Percentiles rank a stretch among this genome's conserved stretches.
Conservation (phyloP, 768 basidiomycete species). For the Nidularia pulvinata region DNA sequence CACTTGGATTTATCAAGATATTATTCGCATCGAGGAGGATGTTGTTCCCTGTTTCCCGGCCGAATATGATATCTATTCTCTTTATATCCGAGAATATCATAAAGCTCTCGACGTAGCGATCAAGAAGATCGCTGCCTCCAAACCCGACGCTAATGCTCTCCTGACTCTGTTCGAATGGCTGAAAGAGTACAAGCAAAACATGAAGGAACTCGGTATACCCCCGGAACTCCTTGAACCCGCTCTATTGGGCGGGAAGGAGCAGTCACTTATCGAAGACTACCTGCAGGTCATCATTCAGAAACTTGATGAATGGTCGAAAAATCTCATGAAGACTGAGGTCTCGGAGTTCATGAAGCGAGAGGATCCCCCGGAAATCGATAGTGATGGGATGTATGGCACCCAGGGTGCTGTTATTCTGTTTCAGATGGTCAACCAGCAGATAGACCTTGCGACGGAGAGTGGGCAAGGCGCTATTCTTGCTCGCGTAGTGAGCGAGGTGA, state of each 20-base stretch:
- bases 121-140: slow-evolving; percentile 65
- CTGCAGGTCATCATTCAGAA: slow-evolving; percentile 91
- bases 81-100: slow-evolving; percentile 90
- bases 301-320: slow-evolving; percentile 95
- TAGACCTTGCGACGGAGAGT: slow-evolving; percentile 94
- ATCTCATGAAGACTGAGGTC: slow-evolving; percentile 91
- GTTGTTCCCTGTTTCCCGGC: slow-evolving; percentile 91
- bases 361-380: slow-evolving; percentile 87
- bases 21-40: slow-evolving; percentile 90
- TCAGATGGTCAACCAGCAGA: slow-evolving; percentile 98
- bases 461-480: slow-evolving; percentile 94
- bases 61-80: slow-evolving; percentile 87
- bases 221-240: slow-evolving; percentile 85
- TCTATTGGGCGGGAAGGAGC: slow-evolving; percentile 94
- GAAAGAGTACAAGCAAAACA: slow-evolving; percentile 93
- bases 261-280: slow-evolving; percentile 93
- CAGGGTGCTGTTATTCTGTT: slow-evolving; percentile 95
- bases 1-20: slow-evolving; percentile 93
- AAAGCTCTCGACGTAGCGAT: slow-evolving; percentile 76
- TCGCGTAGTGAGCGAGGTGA: slow-evolving; percentile 85
- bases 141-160: slow-evolving; percentile 87
- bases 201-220: slow-evolving; percentile 91
- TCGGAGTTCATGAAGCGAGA: slow-evolving; percentile 81
- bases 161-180: slow-evolving; percentile 91
- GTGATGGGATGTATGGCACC: slow-evolving; percentile 87